These are phyloP conservation scores for Tremella fuciformis DNA, from an alignment of 768 basidiomycete genomes.

Conservation along the genomic window DNA sequence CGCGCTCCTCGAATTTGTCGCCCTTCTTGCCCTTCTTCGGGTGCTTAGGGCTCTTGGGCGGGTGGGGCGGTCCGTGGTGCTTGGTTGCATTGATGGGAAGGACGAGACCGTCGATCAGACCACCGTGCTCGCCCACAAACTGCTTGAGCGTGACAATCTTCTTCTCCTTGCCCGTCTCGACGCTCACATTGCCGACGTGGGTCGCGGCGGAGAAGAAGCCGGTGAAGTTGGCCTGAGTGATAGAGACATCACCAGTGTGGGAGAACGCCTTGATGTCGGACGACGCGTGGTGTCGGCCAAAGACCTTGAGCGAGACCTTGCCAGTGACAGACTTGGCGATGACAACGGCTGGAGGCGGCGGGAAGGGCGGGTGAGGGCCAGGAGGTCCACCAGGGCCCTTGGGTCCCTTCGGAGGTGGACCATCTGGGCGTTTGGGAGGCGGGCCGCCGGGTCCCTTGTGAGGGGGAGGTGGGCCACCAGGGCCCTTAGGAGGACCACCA, in stretches of 20 bases:
- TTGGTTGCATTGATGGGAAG: slow-evolving; percentile 11
- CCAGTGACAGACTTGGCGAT: slow-evolving; percentile 30
- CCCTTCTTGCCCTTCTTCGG: slow-evolving; percentile 1
- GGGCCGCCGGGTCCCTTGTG: slow-evolving; percentile 1
- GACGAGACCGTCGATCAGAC: slow-evolving; percentile 27
- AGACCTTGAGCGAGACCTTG: slow-evolving; percentile 26
- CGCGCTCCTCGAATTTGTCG: slow-evolving; percentile 3
- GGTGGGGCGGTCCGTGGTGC: not conserved
- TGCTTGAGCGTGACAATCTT: slow-evolving; percentile 26
- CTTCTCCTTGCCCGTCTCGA: slow-evolving; percentile 21
- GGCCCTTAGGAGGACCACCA: slow-evolving; percentile 8
- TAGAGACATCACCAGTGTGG: slow-evolving; percentile 20
- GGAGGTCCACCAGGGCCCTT: slow-evolving; percentile 7
- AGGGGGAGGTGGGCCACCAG: slow-evolving; percentile 16
- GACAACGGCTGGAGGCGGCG: slow-evolving; percentile 32
- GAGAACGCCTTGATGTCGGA: slow-evolving; percentile 26
- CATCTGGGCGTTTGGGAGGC: not conserved
- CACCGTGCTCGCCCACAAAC: slow-evolving; percentile 24
- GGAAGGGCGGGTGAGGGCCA: slow-evolving; percentile 6
- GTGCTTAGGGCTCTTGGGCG: not conserved
- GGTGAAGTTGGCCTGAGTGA: slow-evolving; percentile 23
- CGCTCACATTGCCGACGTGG: slow-evolving; percentile 21
- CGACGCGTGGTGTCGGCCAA: slow-evolving; percentile 17
- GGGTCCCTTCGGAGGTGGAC: not conserved
- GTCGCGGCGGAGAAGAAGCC: slow-evolving; percentile 31